Evolutionary conservation across 2,329 filamentous ascomycete genomes (phyloP), one percentile per base, ranked within the genome.

Genomic region (Fusarium chuoi): DNA sequence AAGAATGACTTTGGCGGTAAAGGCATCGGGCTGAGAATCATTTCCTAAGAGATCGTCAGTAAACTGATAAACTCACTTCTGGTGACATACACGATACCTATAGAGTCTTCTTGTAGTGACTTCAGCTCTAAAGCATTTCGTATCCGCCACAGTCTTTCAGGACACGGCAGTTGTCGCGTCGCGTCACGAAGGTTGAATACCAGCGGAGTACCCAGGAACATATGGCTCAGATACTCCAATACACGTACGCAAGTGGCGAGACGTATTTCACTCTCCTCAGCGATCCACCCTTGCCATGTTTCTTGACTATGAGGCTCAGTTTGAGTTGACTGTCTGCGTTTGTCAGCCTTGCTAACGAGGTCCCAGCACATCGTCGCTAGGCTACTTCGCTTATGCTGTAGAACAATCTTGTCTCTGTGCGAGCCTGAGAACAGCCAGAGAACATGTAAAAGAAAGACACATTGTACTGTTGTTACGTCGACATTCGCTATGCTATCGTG

Each of bases 1-100:
- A 24, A 44, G 35, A 10, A 17, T 26, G 2, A 51, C 3, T 5
- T 62, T 64, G 4, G 17, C 20, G 0, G 9, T 2, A 13, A 64
- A 64, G 0, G 28, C 2, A 7, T 49, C 42, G 9, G 10, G 11
- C 14, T 6, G 26, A 1, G 30, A 10, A 3, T 30, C n/a, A 0
- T 2, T 7, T 46, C 13, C 30, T 20, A 5, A 6, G 8, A 3
- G 0, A 13, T 18, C 0, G 13, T 49, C 7, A 49, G 11, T 1
- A 8, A 49, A 3, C 3, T 18, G 13, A 49, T n/a, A 4, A 18
- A 12, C 15, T 11, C 2, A 6, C 4, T 17, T 3, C 10, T 4
- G 6, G 3, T 49, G 20, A 30, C 6, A 12, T 2, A 3, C 5
- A 14, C 7, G 7, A 24, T 51, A 35, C 48, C 30, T 20, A 17